phyloP scores from a whole-genome alignment of 2,329 filamentous ascomycete genomes.

The Chaetomium strumarium region DNA sequence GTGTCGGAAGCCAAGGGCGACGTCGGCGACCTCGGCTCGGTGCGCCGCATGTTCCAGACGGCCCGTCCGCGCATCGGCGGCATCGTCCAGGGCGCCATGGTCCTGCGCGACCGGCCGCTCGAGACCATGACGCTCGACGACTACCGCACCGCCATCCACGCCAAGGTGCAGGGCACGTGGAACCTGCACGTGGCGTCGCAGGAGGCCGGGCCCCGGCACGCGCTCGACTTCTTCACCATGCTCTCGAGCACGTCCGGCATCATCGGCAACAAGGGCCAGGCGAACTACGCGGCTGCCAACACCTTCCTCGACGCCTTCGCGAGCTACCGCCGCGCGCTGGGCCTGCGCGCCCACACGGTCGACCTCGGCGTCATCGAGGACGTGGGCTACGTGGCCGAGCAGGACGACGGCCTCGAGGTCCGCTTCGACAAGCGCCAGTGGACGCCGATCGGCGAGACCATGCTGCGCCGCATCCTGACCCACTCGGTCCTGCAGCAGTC shows the following conservation, averaged over 20 bases:
- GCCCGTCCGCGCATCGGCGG: constrained; percentile 18
- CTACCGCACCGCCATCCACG: constrained; percentile 32
- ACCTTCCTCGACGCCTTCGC: constrained; percentile 37
- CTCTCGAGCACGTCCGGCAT: constrained; percentile 32
- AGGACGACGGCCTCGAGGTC: not conserved
- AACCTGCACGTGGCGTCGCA: constrained; percentile 30
- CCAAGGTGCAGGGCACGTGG: constrained; percentile 37
- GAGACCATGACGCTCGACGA: constrained; percentile 27
- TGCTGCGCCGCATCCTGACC: constrained; percentile 26
- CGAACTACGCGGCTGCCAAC: constrained; percentile 39
- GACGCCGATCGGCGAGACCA: constrained; percentile 26
- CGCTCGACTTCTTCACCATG: constrained; percentile 35
- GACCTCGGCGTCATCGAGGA: constrained; percentile 35
- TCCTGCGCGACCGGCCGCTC: constrained; percentile 22
- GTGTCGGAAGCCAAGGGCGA: constrained; percentile 18
- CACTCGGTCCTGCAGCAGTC: constrained; percentile 28
- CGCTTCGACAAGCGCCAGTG: constrained; percentile 17
- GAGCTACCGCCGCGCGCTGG: constrained; percentile 29
- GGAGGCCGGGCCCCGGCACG: not conserved
- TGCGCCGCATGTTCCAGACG: constrained; percentile 7
- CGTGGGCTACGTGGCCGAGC: constrained; percentile 28
- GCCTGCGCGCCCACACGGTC: constrained; percentile 32
- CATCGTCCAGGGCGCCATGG: constrained; percentile 25
- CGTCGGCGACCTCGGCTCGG: constrained; percentile 16
- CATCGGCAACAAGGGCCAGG: constrained; percentile 33